phyloP scores from a whole-genome alignment of 805 yeast genomes.

The Candida railenensis region DNA sequence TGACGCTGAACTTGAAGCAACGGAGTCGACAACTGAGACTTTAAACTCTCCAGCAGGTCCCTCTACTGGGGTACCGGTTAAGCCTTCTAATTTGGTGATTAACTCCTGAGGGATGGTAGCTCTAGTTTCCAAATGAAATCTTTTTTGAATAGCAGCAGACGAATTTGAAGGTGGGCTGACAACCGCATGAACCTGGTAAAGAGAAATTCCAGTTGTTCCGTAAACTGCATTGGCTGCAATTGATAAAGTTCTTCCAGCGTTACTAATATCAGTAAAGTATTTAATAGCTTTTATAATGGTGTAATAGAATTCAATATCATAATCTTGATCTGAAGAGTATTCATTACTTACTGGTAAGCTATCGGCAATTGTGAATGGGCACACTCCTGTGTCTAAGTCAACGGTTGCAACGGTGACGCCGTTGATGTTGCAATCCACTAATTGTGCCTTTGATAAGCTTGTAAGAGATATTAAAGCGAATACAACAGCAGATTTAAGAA shows the following conservation, averaged over 20 bases:
- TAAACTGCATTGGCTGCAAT: constrained; percentile 33
- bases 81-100: constrained; percentile 18
- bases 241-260: constrained; percentile 31
- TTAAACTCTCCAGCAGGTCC: background rate
- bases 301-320: constrained; percentile 36
- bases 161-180: constrained; percentile 34
- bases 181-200: constrained; percentile 28
- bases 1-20: constrained; percentile 11
- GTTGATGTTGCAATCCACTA: constrained; percentile 37
- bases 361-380: constrained; percentile 36
- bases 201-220: constrained; percentile 17
- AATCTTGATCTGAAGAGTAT: constrained; percentile 28
- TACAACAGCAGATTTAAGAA: background rate
- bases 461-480: constrained; percentile 19
- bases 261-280: constrained; percentile 32
- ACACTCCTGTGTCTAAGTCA: constrained; percentile 39
- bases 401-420: constrained; percentile 34
- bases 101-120: constrained; percentile 32
- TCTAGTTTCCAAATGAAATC: constrained; percentile 24
- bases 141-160: constrained; percentile 39
- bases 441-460: constrained; percentile 22
- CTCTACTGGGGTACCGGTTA: constrained; percentile 25
- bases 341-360: constrained; percentile 24
- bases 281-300: constrained; percentile 18
- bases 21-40: constrained; percentile 13